phyloP scores from a whole-genome alignment of 148 eudicot species.

The Limonium bicolor region DNA sequence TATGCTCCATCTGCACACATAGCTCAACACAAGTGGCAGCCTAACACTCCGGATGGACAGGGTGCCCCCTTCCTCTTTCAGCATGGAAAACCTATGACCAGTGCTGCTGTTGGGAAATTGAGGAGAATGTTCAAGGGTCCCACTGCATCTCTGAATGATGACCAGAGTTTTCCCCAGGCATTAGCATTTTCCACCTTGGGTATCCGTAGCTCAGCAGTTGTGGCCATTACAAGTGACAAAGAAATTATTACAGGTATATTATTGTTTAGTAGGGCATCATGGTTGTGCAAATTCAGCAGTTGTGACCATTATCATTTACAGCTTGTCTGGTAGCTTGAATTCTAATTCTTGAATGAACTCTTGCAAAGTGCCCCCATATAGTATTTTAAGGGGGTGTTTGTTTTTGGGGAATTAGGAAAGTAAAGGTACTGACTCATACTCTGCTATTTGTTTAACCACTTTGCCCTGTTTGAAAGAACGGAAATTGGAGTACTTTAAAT shows the following conservation, averaged over 20 bases:
- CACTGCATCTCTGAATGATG: conserved; percentile 36
- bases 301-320: too few relatives aligned
- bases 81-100: conserved; percentile 56
- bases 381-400: too few relatives aligned
- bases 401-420: too few relatives aligned
- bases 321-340: too few relatives aligned
- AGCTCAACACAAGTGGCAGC: conserved; percentile 98
- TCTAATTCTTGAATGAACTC: too few relatives aligned
- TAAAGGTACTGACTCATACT: too few relatives aligned
- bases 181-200: conserved; percentile 78
- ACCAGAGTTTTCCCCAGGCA: conserved; percentile 87
- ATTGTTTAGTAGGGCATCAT: neutral
- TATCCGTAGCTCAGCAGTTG: conserved; percentile 67
- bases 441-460: too few relatives aligned
- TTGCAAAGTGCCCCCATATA: too few relatives aligned
- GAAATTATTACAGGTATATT: conserved; percentile 77
- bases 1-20: conserved; percentile 90
- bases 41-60: conserved; percentile 94
- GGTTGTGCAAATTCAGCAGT: too few relatives aligned
- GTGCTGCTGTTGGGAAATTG: conserved; percentile 61
- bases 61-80: conserved; percentile 89
- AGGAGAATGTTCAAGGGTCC: conserved; percentile 90
- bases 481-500: too few relatives aligned
- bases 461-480: too few relatives aligned
- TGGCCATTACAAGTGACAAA: conserved; percentile 59